Percentiles rank a stretch among this genome's conserved stretches.
phyloP scores from a whole-genome alignment of 2,329 filamentous ascomycete species.

The Cryphonectria japonica region DNA sequence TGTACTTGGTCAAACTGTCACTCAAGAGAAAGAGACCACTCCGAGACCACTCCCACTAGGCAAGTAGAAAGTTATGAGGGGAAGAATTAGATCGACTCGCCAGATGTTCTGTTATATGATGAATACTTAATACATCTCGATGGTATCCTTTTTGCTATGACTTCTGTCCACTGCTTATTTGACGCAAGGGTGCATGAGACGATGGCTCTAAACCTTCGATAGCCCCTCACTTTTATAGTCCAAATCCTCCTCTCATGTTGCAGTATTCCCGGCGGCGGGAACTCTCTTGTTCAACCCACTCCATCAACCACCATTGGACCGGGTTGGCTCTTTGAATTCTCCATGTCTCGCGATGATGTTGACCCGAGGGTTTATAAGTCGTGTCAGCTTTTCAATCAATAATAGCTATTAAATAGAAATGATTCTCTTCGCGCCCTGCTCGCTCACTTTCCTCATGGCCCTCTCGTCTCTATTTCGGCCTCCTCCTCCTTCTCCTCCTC shows the following conservation, averaged over 20 bases:
- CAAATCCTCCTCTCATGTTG: background rate
- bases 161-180: background rate
- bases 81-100: background rate
- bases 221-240: background rate
- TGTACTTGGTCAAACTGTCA: background rate
- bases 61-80: background rate
- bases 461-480: no score
- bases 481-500: background rate
- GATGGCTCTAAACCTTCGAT: background rate
- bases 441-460: background rate
- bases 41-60: background rate
- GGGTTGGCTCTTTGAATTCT: constrained; percentile 3
- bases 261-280: background rate
- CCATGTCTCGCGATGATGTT: constrained; percentile 24
- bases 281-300: background rate
- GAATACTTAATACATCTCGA: background rate
- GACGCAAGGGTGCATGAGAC: constrained; percentile 6
- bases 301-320: constrained; percentile 14
- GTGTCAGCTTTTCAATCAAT: background rate
- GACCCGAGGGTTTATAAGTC: constrained; percentile 9
- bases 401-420: background rate
- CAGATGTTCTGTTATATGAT: background rate
- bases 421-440: background rate
- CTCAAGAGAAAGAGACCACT: background rate
- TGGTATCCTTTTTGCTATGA: background rate